Percentiles rank a stretch among this genome's conserved stretches.
Conservation (phyloP, 768 basidiomycete species). For the Boletus subparvulus region DNA sequence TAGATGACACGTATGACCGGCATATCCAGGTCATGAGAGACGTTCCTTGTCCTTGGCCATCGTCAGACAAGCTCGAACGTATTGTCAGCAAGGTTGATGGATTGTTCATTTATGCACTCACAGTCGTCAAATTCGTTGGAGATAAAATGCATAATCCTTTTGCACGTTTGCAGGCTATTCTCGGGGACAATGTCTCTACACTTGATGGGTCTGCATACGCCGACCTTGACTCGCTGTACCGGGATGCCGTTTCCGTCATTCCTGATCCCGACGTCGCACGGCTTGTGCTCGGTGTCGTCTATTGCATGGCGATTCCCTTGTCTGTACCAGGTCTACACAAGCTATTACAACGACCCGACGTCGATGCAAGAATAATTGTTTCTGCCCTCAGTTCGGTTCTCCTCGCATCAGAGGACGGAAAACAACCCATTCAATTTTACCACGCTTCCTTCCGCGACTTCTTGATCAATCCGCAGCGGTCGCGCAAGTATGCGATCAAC, state of each 20-base stretch:
- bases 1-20: slow-evolving; percentile 16
- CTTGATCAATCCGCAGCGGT: slow-evolving; percentile 16
- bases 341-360: slow-evolving; percentile 12
- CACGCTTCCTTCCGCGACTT: slow-evolving; percentile 25
- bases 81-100: slow-evolving; percentile 21
- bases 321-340: slow-evolving; percentile 14
- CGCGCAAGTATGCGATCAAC: slow-evolving; percentile 12
- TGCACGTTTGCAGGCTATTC: slow-evolving; percentile 13
- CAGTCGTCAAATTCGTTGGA: slow-evolving; percentile 28
- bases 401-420: slow-evolving; percentile 19
- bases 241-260: slow-evolving; percentile 18
- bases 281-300: slow-evolving; percentile 20
- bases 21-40: slow-evolving; percentile 19
- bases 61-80: slow-evolving; percentile 18
- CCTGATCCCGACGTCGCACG: slow-evolving; percentile 15
- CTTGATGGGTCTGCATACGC: slow-evolving; percentile 12
- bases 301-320: slow-evolving; percentile 12
- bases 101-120: slow-evolving; percentile 31
- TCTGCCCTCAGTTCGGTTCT: slow-evolving; percentile 19
- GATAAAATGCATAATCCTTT: slow-evolving; percentile 14
- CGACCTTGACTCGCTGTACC: slow-evolving; percentile 21
- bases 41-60: slow-evolving; percentile 26
- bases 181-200: slow-evolving; percentile 4
- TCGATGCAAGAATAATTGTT: slow-evolving; percentile 15
- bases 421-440: slow-evolving; percentile 21